Base-by-base conservation (phyloP, 2,329 filamentous ascomycete species). In the Ambrosiella cleistominuta region DNA sequence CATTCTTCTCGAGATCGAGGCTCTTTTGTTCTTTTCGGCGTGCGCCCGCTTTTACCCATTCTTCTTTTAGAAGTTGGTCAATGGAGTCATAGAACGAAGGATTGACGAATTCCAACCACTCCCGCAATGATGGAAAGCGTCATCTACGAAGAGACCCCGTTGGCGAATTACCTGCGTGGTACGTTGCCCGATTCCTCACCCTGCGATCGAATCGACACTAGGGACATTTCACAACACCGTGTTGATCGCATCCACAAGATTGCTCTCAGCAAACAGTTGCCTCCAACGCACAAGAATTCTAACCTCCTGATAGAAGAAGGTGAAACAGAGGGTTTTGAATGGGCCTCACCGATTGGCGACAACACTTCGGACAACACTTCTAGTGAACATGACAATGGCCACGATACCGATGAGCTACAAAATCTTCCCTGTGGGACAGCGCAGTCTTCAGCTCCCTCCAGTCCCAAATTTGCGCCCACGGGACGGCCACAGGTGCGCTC, bases 111-210 rank as follows among this genome's bases (percentile, higher is more conserved):
- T 47, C 44, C n/a, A 47, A 8, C n/a, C 6, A 47, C n/a, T 8
- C n/a, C 44, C 44, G 44, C 44, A 47, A 58, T 55, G 15, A 93
- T 96, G 90, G 90, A 95, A 78, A 82, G 86, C 66, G 77, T 95
- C 66, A 81, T 95, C 65, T 86, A 86, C 72, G 81, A 93, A 72
- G 83, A 89, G 72, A 86, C 87, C 68, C 90, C 90, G 65, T 77
- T 96, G 71, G 89, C 88, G 68, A 82, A 86, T 66, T 93, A 93
- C 73, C 81, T 96, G 65, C 84, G 90, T 81, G 89, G 90, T 93
- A 71, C 66, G 75, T 53, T 53, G 7, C 44, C 44, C 44, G 19
- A 17, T 15, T 15, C n/a, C n/a, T 47, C 44, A 15, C 44, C 44
- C 44, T 47, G 13, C 5, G 44, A 47, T 13, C n/a, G n/a, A 47